A percentile compares a stretch with the other conserved stretches of the same genome.
Evolutionary conservation across 805 yeast genomes (phyloP).

Genomic region (Yarrowia deformans): DNA sequence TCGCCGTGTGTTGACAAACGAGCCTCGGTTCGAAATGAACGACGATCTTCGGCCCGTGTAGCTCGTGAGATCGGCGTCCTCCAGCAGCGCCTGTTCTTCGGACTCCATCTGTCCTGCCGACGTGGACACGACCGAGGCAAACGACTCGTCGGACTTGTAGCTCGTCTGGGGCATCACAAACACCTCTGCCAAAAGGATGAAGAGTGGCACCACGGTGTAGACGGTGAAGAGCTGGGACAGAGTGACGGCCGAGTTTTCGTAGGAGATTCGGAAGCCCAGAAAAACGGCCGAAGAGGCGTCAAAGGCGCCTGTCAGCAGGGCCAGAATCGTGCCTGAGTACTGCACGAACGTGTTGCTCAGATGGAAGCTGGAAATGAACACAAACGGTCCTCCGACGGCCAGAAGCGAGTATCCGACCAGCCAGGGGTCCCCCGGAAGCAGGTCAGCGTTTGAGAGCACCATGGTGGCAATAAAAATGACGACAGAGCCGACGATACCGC

Average conservation of each 20-base stretch:
- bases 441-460: slow-evolving; percentile 54
- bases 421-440: slow-evolving; percentile 64
- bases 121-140: slow-evolving; percentile 7
- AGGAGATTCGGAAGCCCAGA: slow-evolving; percentile 71
- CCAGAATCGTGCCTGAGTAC: slow-evolving; percentile 79
- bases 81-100: slow-evolving; percentile 24
- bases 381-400: slow-evolving; percentile 94
- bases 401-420: slow-evolving; percentile 73
- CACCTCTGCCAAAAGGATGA: slow-evolving; percentile 75
- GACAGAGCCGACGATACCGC: slow-evolving; percentile 76
- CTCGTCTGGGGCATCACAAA: slow-evolving; percentile 81
- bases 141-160: slow-evolving; percentile 51
- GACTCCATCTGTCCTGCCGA: slow-evolving; percentile 23
- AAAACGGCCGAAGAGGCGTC: slow-evolving; percentile 93
- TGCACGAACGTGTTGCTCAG: slow-evolving; percentile 86
- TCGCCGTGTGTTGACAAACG: slow-evolving; percentile 7
- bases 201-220: slow-evolving; percentile 78
- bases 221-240: slow-evolving; percentile 66
- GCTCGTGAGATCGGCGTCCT: slow-evolving; percentile 7
- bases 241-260: slow-evolving; percentile 56
- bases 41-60: slow-evolving; percentile 20
- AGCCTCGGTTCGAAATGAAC: slow-evolving; percentile 13
- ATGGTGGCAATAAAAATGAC: slow-evolving; percentile 62
- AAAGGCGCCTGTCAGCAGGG: slow-evolving; percentile 90
- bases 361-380: slow-evolving; percentile 88